phyloP scores from a whole-genome alignment of 2,329 filamentous ascomycete species.

The Xenosphaeropsis pyriputrescens region DNA sequence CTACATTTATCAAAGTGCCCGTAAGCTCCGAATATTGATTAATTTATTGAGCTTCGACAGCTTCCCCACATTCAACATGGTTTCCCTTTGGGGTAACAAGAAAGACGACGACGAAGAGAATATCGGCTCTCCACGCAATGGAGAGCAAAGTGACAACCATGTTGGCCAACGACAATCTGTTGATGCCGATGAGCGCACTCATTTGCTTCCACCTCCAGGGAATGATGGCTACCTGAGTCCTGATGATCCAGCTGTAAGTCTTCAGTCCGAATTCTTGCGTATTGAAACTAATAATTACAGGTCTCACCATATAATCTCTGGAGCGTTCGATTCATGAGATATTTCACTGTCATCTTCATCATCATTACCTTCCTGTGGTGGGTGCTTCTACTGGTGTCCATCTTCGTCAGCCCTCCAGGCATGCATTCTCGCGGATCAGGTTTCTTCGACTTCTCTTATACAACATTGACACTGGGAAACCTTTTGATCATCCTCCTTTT shows the following conservation, averaged over 20 bases:
- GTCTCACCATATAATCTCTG: conserved; percentile 90
- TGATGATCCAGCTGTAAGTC: conserved; percentile 63
- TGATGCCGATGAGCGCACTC: conserved; percentile 42
- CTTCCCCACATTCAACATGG: conserved; percentile 20
- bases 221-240: conserved; percentile 48
- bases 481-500: conserved; percentile 69
- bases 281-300: conserved; percentile 12
- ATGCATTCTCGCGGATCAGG: conserved; percentile 81
- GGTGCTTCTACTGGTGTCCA: conserved; percentile 73
- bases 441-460: conserved; percentile 79
- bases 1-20: not conserved
- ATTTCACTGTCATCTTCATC: conserved; percentile 63
- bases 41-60: not conserved
- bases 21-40: not conserved
- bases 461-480: conserved; percentile 62
- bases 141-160: conserved; percentile 8
- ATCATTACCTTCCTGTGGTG: conserved; percentile 78
- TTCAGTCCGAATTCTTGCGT: not conserved
- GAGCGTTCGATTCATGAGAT: conserved; percentile 70
- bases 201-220: conserved; percentile 9
- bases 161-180: conserved; percentile 14
- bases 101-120: conserved; percentile 24
- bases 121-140: conserved; percentile 4
- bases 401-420: conserved; percentile 80
- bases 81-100: conserved; percentile 38